A percentile compares a stretch with the other conserved stretches of the same genome.
Evolutionary conservation across 306 rosid genomes (phyloP).

Genomic region (Malus orientalis): DNA sequence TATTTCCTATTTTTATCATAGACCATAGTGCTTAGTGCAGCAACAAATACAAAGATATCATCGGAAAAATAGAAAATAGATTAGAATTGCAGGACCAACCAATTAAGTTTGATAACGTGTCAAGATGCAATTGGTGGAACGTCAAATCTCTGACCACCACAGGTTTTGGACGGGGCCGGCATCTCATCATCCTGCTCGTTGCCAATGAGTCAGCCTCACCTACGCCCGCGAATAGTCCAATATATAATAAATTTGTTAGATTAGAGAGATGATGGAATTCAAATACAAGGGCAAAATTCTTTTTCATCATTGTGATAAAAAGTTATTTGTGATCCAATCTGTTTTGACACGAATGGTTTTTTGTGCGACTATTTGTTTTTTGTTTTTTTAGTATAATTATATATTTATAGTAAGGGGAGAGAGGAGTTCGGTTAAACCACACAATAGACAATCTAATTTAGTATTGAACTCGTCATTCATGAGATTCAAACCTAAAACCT

Average conservation of each 20-base stretch:
- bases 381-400: too few relatives aligned
- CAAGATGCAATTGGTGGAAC: not conserved
- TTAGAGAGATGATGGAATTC: accelerated
- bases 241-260: too few relatives aligned
- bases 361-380: not conserved
- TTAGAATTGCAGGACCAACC: not conserved
- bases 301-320: accelerated
- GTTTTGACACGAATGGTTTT: not conserved
- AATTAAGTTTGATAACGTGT: conserved; percentile 3
- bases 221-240: not conserved
- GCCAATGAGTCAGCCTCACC: conserved; percentile 6
- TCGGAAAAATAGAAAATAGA: too few relatives aligned
- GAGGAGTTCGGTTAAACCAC: too few relatives aligned
- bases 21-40: too few relatives aligned
- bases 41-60: too few relatives aligned
- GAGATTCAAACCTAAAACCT: too few relatives aligned
- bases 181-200: not conserved
- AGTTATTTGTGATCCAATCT: not conserved
- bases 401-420: too few relatives aligned
- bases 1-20: too few relatives aligned
- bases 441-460: too few relatives aligned
- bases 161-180: not conserved
- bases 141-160: not conserved
- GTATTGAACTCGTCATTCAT: too few relatives aligned
- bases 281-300: accelerated